Evolutionary conservation across 1,284 basidiomycete genomes (phyloP).

Genomic region (Sutorius eximius): DNA sequence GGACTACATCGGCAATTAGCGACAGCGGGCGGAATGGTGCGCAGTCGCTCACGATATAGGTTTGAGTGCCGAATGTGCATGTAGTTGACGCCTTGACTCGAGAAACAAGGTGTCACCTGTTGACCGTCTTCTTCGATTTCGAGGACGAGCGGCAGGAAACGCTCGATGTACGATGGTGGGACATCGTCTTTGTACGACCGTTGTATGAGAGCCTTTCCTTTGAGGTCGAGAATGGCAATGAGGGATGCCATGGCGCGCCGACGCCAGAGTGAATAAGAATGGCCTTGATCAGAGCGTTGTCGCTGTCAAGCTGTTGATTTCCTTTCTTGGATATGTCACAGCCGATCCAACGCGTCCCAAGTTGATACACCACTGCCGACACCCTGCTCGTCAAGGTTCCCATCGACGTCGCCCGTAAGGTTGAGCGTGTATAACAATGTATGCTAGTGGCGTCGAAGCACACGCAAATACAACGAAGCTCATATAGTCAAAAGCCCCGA

Average conservation of each 20-base stretch:
- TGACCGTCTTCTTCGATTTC: slow-evolving; percentile 98
- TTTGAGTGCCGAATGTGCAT: slow-evolving; percentile 99
- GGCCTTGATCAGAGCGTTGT: background rate
- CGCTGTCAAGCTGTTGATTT: slow-evolving; percentile 1
- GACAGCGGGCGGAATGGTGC: background rate
- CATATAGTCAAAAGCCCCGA: no score
- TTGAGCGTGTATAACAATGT: background rate
- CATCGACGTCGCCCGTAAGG: background rate
- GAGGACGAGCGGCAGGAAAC: slow-evolving; percentile 91
- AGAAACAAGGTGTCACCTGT: slow-evolving; percentile 94
- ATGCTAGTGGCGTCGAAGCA: no score
- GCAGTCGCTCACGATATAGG: slow-evolving; percentile 76
- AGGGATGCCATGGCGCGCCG: slow-evolving; percentile 52
- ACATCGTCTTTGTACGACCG: slow-evolving; percentile 98
- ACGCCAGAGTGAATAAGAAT: background rate
- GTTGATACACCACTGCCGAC: no score
- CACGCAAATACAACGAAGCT: no score
- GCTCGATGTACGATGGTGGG: slow-evolving; percentile 83
- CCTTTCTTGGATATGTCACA: slow-evolving; percentile 14
- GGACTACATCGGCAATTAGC: slow-evolving; percentile 52
- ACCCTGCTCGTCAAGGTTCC: no score
- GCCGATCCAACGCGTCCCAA: background rate
- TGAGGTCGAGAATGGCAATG: slow-evolving; percentile 96
- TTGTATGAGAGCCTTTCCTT: slow-evolving; percentile 98
- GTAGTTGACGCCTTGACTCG: slow-evolving; percentile 92